Conservation (phyloP, 345 rosid genomes). For the Brassica juncea region DNA sequence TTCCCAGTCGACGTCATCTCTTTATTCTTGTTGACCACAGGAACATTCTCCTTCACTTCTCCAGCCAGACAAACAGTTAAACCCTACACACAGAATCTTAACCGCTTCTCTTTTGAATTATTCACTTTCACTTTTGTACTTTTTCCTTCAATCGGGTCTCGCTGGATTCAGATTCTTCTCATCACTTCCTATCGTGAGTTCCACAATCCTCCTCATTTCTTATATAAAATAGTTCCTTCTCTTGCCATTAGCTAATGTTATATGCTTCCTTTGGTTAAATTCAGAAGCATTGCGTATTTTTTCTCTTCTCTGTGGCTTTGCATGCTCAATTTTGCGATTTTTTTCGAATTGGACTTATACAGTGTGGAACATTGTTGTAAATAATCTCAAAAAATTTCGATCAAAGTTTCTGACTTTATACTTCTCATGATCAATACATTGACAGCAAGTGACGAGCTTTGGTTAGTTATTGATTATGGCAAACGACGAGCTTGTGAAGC, state of each 20-base stretch:
- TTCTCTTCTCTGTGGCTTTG: neutral
- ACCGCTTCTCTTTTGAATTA: conserved; percentile 26
- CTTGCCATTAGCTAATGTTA: neutral
- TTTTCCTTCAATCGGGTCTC: neutral
- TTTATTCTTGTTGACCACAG: neutral
- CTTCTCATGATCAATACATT: neutral
- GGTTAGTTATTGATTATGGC: conserved; percentile 33
- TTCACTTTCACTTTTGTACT: neutral
- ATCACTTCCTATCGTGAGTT: conserved; percentile 6
- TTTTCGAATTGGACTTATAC: neutral
- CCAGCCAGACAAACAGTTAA: conserved; percentile 16
- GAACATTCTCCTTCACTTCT: neutral
- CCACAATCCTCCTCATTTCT: neutral
- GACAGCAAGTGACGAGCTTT: conserved; percentile 8
- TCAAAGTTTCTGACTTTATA: neutral
- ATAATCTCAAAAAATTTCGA: neutral
- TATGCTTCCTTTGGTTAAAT: conserved; percentile 6
- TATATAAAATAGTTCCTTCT: neutral
- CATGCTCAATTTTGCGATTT: conserved; percentile 13
- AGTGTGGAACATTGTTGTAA: neutral
- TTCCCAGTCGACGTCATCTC: neutral
- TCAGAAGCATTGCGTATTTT: neutral
- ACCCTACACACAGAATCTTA: conserved; percentile 25
- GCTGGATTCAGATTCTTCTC: conserved; percentile 9
- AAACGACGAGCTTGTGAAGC: conserved; percentile 36